These are phyloP conservation scores for Serendipita vermifera DNA, from an alignment of 768 basidiomycete genomes.

Conservation along the genomic window DNA sequence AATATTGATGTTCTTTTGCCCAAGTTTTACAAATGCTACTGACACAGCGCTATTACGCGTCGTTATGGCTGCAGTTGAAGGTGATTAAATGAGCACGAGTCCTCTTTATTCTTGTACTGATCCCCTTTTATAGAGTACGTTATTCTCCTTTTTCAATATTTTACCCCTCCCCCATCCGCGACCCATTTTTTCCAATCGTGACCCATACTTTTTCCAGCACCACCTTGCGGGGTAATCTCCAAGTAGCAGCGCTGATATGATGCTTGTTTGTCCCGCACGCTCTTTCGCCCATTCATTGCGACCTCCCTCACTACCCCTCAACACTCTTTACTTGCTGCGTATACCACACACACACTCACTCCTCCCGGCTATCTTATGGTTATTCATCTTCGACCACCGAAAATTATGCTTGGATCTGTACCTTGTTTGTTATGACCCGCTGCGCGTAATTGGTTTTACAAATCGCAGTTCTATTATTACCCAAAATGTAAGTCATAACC, in stretches of 20 bases:
- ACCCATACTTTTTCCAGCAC: constrained; percentile 4
- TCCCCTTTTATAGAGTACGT: neutral
- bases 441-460: too few relatives aligned
- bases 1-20: constrained; percentile 14
- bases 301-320: too few relatives aligned
- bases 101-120: neutral
- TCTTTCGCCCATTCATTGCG: constrained; percentile 1
- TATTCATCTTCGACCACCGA: neutral
- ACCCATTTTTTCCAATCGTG: neutral
- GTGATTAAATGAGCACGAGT: constrained; percentile 31
- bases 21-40: constrained; percentile 77
- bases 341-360: neutral
- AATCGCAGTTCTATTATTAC: constrained; percentile 1
- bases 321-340: too few relatives aligned
- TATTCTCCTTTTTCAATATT: neutral
- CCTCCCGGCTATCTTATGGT: neutral
- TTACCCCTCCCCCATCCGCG: neutral
- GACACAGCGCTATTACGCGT: constrained; percentile 80
- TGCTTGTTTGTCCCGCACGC: neutral
- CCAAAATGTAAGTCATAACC: constrained; percentile 1
- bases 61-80: constrained; percentile 94
- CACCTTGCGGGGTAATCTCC: constrained; percentile 7
- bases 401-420: too few relatives aligned
- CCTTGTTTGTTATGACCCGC: too few relatives aligned
- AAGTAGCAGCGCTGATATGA: constrained; percentile 7